Conservation (phyloP, 2,329 filamentous ascomycete genomes). For the Colletotrichum sublineola region DNA sequence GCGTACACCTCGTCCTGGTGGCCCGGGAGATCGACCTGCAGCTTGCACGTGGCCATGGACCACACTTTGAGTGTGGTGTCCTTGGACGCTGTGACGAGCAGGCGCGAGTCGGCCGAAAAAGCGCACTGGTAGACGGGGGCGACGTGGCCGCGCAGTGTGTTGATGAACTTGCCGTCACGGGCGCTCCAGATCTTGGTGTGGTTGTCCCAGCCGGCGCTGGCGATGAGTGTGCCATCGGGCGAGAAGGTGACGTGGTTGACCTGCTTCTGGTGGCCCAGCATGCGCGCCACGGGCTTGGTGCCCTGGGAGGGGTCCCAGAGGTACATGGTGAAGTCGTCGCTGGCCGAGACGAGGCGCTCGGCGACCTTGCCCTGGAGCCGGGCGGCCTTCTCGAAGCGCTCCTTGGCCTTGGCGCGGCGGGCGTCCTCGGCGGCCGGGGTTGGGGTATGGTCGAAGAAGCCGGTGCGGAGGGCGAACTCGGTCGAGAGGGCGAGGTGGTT, state of each 20-base stretch:
- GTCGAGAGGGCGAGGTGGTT: slow-evolving; percentile 96
- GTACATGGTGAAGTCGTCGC: slow-evolving; percentile 96
- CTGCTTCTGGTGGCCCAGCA: slow-evolving; percentile 96
- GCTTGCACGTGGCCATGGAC: slow-evolving; percentile 88
- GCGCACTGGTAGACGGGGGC: slow-evolving; percentile 92
- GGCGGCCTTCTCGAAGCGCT: slow-evolving; percentile 88
- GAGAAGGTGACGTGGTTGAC: slow-evolving; percentile 97
- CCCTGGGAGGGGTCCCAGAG: slow-evolving; percentile 87
- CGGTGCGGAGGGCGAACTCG: slow-evolving; percentile 88
- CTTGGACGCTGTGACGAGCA: slow-evolving; percentile 89
- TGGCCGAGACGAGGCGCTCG: slow-evolving; percentile 89
- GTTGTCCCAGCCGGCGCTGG: slow-evolving; percentile 93
- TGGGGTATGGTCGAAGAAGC: slow-evolving; percentile 85
- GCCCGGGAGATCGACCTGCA: slow-evolving; percentile 84
- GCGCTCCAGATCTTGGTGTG: slow-evolving; percentile 90
- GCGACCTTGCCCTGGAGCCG: slow-evolving; percentile 80
- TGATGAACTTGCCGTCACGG: slow-evolving; percentile 81
- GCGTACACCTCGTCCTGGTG: slow-evolving; percentile 95
- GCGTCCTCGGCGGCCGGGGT: slow-evolving; percentile 77
- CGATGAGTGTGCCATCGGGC: slow-evolving; percentile 88
- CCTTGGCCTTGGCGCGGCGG: slow-evolving; percentile 80
- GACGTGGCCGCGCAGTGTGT: slow-evolving; percentile 88
- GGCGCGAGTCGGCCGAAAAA: slow-evolving; percentile 92
- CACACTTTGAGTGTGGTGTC: slow-evolving; percentile 96
- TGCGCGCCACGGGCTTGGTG: slow-evolving; percentile 86